These are phyloP conservation scores for Fusarium sp. DNA, from an alignment of 2,329 filamentous ascomycete genomes.

Conservation along the genomic window DNA sequence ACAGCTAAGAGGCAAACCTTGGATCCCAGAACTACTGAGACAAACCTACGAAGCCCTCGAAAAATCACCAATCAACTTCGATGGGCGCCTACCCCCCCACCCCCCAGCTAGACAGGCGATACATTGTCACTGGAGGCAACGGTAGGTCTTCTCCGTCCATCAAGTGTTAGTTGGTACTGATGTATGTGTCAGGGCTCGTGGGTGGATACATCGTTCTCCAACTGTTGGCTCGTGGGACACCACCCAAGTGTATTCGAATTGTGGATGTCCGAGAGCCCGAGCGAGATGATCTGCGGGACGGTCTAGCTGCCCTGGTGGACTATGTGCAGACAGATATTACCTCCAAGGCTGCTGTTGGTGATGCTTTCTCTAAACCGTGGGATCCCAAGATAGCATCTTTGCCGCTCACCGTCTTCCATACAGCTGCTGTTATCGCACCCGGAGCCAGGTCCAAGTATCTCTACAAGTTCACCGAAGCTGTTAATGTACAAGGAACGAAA, in stretches of 20 bases:
- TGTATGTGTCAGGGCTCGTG: background rate
- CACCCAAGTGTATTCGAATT: background rate
- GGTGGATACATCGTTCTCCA: slow-evolving; percentile 22
- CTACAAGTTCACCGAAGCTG: background rate
- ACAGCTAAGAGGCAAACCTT: background rate
- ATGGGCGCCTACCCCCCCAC: background rate
- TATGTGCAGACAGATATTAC: slow-evolving; percentile 8
- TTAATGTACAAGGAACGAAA: slow-evolving; percentile 15
- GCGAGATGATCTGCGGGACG: slow-evolving; percentile 5
- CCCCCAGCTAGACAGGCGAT: slow-evolving; percentile 1
- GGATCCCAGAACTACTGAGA: background rate
- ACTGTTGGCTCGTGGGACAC: slow-evolving; percentile 6
- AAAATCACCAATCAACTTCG: background rate
- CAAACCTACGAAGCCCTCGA: background rate
- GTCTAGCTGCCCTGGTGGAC: background rate
- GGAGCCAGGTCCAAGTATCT: slow-evolving; percentile 8
- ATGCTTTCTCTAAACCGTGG: background rate
- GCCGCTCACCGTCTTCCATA: slow-evolving; percentile 19
- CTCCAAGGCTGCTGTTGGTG: background rate
- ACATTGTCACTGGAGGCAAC: slow-evolving; percentile 13
- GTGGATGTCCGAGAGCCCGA: slow-evolving; percentile 10
- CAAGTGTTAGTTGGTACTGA: background rate
- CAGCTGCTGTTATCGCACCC: background rate
- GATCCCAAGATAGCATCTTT: background rate
- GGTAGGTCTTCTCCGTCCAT: background rate